phyloP scores from a whole-genome alignment of 306 rosid genomes.

The Begonia masoniana region DNA sequence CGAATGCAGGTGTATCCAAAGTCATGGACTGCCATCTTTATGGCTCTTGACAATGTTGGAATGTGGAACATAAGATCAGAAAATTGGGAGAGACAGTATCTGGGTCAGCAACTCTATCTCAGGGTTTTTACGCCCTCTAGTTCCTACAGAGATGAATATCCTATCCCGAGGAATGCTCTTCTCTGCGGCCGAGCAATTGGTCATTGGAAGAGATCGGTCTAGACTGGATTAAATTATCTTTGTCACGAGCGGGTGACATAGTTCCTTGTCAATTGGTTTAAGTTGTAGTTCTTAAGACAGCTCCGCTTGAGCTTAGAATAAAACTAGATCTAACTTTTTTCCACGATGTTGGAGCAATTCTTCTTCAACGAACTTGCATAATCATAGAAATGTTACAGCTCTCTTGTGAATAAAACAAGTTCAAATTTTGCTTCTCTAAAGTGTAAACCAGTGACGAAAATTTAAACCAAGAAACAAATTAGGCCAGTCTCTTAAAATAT shows the following conservation, averaged over 20 bases:
- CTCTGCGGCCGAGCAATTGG: conserved; percentile 83
- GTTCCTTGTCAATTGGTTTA: conserved; percentile 20
- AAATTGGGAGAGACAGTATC: conserved; percentile 84
- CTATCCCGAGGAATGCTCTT: conserved; percentile 71
- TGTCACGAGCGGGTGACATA: conserved; percentile 46
- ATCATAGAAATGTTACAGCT: too few relatives aligned
- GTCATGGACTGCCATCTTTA: conserved; percentile 85
- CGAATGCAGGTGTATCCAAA: conserved; percentile 59
- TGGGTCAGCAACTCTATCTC: conserved; percentile 91
- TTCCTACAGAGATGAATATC: conserved; percentile 71
- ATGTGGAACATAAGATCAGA: conserved; percentile 94
- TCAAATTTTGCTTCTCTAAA: too few relatives aligned
- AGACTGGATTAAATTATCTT: background rate
- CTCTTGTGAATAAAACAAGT: too few relatives aligned
- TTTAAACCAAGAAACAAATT: too few relatives aligned
- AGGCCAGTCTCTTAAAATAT: too few relatives aligned
- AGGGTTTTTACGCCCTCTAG: conserved; percentile 56
- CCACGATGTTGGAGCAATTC: too few relatives aligned
- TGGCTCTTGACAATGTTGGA: conserved; percentile 87
- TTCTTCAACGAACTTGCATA: too few relatives aligned
- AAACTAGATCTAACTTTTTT: background rate
- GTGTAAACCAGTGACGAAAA: too few relatives aligned
- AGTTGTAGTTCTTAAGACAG: conserved; percentile 1
- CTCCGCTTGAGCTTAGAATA: conserved; percentile 6
- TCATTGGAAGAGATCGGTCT: conserved; percentile 58